Base-by-base conservation (phyloP, 805 yeast species). In the Lipomyces orientalis region DNA sequence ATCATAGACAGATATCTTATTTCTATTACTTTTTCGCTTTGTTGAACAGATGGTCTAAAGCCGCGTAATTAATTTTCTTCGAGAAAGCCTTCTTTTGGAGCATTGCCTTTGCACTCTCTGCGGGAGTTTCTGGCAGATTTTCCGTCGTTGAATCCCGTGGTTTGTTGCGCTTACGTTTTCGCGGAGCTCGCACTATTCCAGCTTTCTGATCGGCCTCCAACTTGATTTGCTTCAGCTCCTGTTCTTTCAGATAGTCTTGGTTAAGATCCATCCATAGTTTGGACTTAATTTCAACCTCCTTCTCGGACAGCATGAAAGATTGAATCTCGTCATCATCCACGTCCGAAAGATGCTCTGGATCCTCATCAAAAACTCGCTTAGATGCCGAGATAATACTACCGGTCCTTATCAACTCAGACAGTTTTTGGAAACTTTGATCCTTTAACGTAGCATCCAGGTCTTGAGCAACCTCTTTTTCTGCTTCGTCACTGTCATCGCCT, bases 191-290 rank as follows among this genome's bases (percentile, higher is more conserved):
- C 74, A 86, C 83, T 14, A 86, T 80, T 68, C 98, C 99, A 0
- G 94, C 89, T 37, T 91, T 85, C 67, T 85, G 87, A 79, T 95
- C 98, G 0, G 97, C 95, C 76, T 93, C 97, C 62, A 85, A 84
- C 76, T 93, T 91, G 67, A 94, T 81, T 69, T 93, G 81, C 75
- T 91, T 93, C 73, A 87, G 86, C 74, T 94, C 98, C 78, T 92
- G 97, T 59, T 90, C 95, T 8, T 91, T 76, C 64, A 95, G 79
- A 75, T 86, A 95, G 35, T 93, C 98, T 67, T 90, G 90, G 78
- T 96, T 93, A 52, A 91, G 82, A 1, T 95, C 93, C 63, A 90
- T 87, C 98, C 99, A 95, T 2, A 93, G 86, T 67, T 90, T 83
- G 72, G 92, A 93, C 77, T 94, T 95, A 70, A 89, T 76, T 65